phyloP scores from a whole-genome alignment of 2,329 filamentous ascomycete genomes.

The Nemania sp. region DNA sequence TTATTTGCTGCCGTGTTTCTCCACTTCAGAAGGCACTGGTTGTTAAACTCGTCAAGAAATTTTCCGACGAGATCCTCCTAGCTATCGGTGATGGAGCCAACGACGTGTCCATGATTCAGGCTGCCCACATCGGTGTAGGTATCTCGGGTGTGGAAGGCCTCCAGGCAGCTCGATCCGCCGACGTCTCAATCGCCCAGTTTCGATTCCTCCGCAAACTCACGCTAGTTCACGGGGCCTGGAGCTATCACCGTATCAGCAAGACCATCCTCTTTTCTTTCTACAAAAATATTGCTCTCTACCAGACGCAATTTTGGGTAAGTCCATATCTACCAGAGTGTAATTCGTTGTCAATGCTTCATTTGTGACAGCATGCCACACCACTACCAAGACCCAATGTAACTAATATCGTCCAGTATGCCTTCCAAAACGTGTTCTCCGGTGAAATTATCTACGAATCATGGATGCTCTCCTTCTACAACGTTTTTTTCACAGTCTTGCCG shows the following conservation, averaged over 20 bases:
- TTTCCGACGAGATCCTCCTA: constrained; percentile 86
- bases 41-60: constrained; percentile 95
- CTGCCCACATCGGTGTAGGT: constrained; percentile 94
- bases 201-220: constrained; percentile 91
- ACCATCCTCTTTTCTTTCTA: constrained; percentile 99
- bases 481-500: constrained; percentile 93
- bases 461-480: constrained; percentile 99
- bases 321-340: neutral
- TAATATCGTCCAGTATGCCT: constrained; percentile 71
- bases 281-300: constrained; percentile 98
- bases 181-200: constrained; percentile 96
- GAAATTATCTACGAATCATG: constrained; percentile 99
- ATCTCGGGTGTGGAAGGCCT: constrained; percentile 97
- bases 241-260: constrained; percentile 95
- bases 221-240: constrained; percentile 95
- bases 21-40: constrained; percentile 96
- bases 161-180: constrained; percentile 92
- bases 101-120: constrained; percentile 99
- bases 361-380: neutral
- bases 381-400: neutral
- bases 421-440: constrained; percentile 97
- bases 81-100: constrained; percentile 98
- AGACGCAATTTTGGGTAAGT: constrained; percentile 98
- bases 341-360: neutral
- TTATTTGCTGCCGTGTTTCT: constrained; percentile 96